These are phyloP conservation scores for Forsythia viridissima DNA, from an alignment of 257 asterid species.

Conservation along the genomic window DNA sequence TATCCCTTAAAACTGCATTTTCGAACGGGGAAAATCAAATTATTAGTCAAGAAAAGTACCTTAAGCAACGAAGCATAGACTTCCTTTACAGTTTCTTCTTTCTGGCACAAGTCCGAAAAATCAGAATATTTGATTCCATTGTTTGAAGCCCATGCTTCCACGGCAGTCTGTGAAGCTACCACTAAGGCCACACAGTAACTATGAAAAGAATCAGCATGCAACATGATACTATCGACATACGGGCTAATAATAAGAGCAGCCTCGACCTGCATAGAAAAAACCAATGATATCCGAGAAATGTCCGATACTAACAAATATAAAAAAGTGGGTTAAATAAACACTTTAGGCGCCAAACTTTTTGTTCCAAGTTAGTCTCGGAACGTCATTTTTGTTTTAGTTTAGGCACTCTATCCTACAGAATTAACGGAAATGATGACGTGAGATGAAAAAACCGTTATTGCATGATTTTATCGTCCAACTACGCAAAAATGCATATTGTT, in stretches of 20 bases:
- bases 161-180: slow-evolving; percentile 66
- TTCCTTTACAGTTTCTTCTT: slow-evolving; percentile 71
- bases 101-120: slow-evolving; percentile 70
- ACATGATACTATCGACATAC: slow-evolving; percentile 77
- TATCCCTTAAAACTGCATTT: not conserved
- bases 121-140: slow-evolving; percentile 53
- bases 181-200: slow-evolving; percentile 90
- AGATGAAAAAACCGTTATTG: not conserved
- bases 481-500: not conserved
- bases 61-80: slow-evolving; percentile 65
- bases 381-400: no score
- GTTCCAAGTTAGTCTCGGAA: no score
- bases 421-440: not conserved
- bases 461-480: not conserved
- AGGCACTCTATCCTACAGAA: not conserved
- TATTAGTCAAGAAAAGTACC: slow-evolving; percentile 42
- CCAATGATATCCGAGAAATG: not conserved
- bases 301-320: no score
- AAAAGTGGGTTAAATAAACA: no score
- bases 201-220: slow-evolving; percentile 87
- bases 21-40: not conserved
- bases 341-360: not conserved
- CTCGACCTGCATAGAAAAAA: slow-evolving; percentile 67
- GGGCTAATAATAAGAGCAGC: slow-evolving; percentile 70
- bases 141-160: slow-evolving; percentile 86